Conservation (phyloP, 371 early-diverging fungal genomes). For the Apophysomyces elegans region DNA sequence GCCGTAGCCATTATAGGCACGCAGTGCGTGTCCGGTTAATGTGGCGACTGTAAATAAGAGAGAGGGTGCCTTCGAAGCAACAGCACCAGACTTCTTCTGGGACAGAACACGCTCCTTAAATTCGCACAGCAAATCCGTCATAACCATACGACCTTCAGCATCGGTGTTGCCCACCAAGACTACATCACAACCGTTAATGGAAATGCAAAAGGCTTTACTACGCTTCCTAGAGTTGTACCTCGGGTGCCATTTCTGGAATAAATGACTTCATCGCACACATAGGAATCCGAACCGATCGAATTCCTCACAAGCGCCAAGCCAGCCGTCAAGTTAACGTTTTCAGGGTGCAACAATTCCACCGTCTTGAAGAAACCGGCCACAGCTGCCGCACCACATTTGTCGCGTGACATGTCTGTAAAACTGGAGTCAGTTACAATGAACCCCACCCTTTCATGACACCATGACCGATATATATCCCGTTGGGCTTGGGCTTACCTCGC, state of each 20-base stretch:
- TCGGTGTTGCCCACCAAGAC: conserved; percentile 88
- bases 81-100: conserved; percentile 46
- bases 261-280: conserved; percentile 85
- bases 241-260: conserved; percentile 82
- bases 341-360: conserved; percentile 65
- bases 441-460: background rate
- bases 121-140: conserved; percentile 83
- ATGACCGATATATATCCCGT: background rate
- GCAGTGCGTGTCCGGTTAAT: conserved; percentile 85
- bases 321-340: conserved; percentile 72
- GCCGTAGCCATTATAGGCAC: conserved; percentile 81
- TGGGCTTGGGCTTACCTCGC: conserved; percentile 56
- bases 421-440: background rate
- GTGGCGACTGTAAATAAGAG: conserved; percentile 86
- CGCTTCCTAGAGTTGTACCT: conserved; percentile 25
- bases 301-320: conserved; percentile 82
- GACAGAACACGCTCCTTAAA: conserved; percentile 76
- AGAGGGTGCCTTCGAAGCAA: conserved; percentile 47
- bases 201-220: background rate
- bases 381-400: conserved; percentile 89
- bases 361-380: conserved; percentile 86
- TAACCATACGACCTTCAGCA: conserved; percentile 92
- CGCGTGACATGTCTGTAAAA: conserved; percentile 76
- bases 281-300: conserved; percentile 79
- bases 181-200: conserved; percentile 10